Conservation (phyloP, 139 green algal species). For the Haematococcus lacustris region DNA sequence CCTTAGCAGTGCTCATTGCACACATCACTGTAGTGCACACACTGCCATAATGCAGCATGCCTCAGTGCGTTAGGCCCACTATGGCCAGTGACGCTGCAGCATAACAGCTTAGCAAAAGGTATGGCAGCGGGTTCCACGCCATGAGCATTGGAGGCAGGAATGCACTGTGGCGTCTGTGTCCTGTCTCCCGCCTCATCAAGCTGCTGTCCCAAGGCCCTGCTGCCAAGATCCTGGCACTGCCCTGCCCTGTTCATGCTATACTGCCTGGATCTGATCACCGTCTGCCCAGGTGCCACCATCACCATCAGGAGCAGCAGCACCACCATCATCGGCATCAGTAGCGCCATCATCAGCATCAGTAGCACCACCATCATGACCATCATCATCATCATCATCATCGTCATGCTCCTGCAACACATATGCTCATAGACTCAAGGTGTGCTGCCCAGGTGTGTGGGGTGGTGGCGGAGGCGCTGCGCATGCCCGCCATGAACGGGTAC, state of each 20-base stretch:
- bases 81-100: neutral
- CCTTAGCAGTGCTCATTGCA: neutral
- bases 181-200: too few species aligned
- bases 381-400: neutral
- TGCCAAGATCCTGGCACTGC: too few species aligned
- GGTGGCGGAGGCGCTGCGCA: slow-evolving; percentile 65
- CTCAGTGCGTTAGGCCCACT: neutral
- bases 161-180: neutral
- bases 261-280: neutral
- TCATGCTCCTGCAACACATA: neutral
- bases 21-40: neutral
- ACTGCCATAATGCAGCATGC: neutral
- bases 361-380: neutral
- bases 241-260: neutral
- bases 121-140: neutral
- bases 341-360: neutral
- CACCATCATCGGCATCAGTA: neutral
- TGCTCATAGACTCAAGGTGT: neutral
- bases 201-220: too few species aligned
- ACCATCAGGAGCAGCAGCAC: neutral
- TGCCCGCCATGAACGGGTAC: slow-evolving; percentile 94
- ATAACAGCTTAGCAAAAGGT: neutral
- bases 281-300: neutral
- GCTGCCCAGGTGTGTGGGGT: slow-evolving; percentile 50
- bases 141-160: neutral